Percentiles rank a stretch among this genome's conserved stretches.
Evolutionary conservation across 169 alveolate species (phyloP).

Genomic region (Plasmodium yoelii): DNA sequence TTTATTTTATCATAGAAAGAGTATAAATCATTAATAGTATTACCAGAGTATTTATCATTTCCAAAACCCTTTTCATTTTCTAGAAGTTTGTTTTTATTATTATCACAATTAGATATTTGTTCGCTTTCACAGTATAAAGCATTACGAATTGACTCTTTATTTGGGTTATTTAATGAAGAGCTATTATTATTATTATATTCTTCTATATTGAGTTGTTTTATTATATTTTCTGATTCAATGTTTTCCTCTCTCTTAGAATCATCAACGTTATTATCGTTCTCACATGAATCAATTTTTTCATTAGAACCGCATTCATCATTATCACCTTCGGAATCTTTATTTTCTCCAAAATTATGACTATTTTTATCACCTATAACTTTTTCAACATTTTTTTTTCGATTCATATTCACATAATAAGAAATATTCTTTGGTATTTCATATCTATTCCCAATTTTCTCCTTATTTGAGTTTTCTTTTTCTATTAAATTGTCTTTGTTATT

Average conservation of each 20-base stretch:
- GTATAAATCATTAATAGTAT: neutral
- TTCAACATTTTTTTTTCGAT: constrained; percentile 38
- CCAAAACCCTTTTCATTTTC: neutral
- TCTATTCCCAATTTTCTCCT: constrained; percentile 31
- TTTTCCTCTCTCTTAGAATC: too few species aligned
- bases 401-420: constrained; percentile 56
- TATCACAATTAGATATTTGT: too few species aligned
- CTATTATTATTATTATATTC: too few species aligned
- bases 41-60: neutral
- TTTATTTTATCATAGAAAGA: constrained; percentile 49
- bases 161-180: too few species aligned
- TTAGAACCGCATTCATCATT: neutral
- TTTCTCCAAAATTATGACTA: neutral
- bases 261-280: neutral
- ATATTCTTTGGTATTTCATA: constrained; percentile 76
- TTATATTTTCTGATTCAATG: too few species aligned
- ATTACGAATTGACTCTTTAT: too few species aligned
- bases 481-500: neutral
- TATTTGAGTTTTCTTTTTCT: constrained; percentile 11
- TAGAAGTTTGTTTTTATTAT: too few species aligned
- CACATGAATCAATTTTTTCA: neutral
- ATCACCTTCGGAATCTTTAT: neutral
- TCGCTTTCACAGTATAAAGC: too few species aligned
- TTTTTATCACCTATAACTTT: neutral
- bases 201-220: too few species aligned